Percentiles rank a stretch among this genome's conserved stretches.
Evolutionary conservation across 108 stramenopile genomes (phyloP).

Genomic region (Pseudonitzschia pungens): DNA sequence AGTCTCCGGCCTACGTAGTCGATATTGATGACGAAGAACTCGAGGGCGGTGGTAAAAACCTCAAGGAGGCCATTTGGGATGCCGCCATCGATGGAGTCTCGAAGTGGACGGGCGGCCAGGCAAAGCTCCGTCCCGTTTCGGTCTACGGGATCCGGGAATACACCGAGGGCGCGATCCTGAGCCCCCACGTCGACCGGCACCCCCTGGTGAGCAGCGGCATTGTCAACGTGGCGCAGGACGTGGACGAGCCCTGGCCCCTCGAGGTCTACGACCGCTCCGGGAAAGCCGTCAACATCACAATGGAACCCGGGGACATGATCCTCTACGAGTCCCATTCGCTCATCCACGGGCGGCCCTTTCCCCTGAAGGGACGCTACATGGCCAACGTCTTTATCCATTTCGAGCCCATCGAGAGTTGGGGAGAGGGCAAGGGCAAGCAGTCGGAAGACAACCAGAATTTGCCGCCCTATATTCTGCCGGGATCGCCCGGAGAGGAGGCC

Average conservation of each 20-base stretch:
- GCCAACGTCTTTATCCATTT: slow-evolving; percentile 87
- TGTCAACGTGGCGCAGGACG: slow-evolving; percentile 90
- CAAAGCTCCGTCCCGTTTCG: slow-evolving; percentile 76
- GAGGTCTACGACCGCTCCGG: slow-evolving; percentile 87
- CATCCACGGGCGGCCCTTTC: slow-evolving; percentile 79
- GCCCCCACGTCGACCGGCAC: slow-evolving; percentile 92
- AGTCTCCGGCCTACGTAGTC: slow-evolving; percentile 71
- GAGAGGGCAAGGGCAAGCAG: slow-evolving; percentile 21
- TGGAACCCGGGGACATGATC: slow-evolving; percentile 90
- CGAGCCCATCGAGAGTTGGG: slow-evolving; percentile 61
- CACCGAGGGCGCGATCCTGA: slow-evolving; percentile 74
- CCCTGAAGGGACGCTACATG: slow-evolving; percentile 77
- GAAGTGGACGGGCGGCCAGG: slow-evolving; percentile 79
- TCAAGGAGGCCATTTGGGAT: slow-evolving; percentile 80
- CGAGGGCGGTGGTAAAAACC: slow-evolving; percentile 59
- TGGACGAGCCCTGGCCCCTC: slow-evolving; percentile 89
- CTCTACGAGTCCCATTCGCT: slow-evolving; percentile 76
- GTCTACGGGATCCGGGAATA: slow-evolving; percentile 93
- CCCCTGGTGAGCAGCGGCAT: slow-evolving; percentile 88
- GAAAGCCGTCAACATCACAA: slow-evolving; percentile 85
- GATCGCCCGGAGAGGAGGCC: slow-evolving; percentile 48
- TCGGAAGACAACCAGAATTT: slow-evolving; percentile 51
- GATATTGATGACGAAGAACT: slow-evolving; percentile 67
- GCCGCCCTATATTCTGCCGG: slow-evolving; percentile 52
- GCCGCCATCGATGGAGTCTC: slow-evolving; percentile 77